A percentile compares a stretch with the other conserved stretches of the same genome.
phyloP scores from a whole-genome alignment of 2,329 filamentous ascomycete genomes.

The Dactylonectria macrodidyma region DNA sequence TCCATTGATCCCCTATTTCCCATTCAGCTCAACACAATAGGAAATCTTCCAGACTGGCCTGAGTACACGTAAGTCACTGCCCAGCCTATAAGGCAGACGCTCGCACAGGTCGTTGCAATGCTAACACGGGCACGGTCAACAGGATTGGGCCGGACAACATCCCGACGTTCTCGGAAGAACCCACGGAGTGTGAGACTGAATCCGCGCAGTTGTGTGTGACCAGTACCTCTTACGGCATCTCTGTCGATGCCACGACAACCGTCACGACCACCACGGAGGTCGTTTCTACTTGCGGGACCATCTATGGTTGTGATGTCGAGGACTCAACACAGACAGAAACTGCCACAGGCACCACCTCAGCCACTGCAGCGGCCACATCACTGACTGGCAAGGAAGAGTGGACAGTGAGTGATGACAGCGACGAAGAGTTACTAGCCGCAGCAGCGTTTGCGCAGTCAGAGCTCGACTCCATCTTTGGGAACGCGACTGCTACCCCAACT shows the following conservation, averaged over 20 bases:
- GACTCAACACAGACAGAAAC: neutral
- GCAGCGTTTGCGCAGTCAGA: neutral
- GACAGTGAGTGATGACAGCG: neutral
- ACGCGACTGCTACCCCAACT: neutral
- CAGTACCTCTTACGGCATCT: slow-evolving; percentile 5
- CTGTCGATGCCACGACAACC: neutral
- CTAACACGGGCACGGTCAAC: too few species aligned
- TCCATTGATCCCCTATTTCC: too few species aligned
- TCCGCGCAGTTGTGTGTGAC: slow-evolving; percentile 9
- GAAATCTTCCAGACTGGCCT: too few species aligned
- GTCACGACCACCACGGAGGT: neutral
- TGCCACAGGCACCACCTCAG: neutral
- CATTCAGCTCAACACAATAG: too few species aligned
- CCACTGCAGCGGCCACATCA: neutral
- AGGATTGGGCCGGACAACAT: neutral
- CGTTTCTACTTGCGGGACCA: slow-evolving; percentile 11
- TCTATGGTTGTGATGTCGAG: slow-evolving; percentile 10
- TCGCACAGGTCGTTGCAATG: too few species aligned
- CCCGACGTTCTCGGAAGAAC: slow-evolving; percentile 7
- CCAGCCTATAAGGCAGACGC: too few species aligned
- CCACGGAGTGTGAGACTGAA: slow-evolving; percentile 14
- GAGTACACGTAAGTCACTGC: too few species aligned
- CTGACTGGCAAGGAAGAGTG: neutral
- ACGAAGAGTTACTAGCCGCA: neutral
- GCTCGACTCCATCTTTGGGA: slow-evolving; percentile 4